phyloP scores from a whole-genome alignment of 2,329 filamentous ascomycete species.

The Drechslerella stenobrocha region DNA sequence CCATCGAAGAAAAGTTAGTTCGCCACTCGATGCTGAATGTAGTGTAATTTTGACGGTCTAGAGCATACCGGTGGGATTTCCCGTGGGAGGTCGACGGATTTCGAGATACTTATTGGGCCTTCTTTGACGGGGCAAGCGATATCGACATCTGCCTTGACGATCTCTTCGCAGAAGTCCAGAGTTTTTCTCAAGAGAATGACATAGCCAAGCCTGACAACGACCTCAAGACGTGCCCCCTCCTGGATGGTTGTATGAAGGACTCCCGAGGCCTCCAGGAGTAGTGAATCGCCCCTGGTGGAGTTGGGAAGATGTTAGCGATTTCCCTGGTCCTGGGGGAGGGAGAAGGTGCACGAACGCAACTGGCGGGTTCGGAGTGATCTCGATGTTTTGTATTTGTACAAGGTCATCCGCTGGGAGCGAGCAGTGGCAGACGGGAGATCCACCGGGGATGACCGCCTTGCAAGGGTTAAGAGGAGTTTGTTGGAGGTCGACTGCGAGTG shows the following conservation, averaged over 20 bases:
- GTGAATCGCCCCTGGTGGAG: constrained; percentile 68
- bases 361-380: constrained; percentile 30
- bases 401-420: constrained; percentile 20
- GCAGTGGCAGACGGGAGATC: constrained; percentile 31
- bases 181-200: constrained; percentile 82
- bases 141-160: constrained; percentile 72
- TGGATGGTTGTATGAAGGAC: constrained; percentile 72
- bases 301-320: constrained; percentile 7
- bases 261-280: constrained; percentile 78
- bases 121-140: constrained; percentile 84
- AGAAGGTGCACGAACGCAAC: constrained; percentile 14
- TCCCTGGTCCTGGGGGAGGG: not conserved
- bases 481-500: constrained; percentile 18
- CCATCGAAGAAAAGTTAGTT: too few relatives aligned
- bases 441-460: constrained; percentile 19
- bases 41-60: too few relatives aligned
- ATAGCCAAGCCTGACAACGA: constrained; percentile 90
- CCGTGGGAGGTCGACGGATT: constrained; percentile 79
- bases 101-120: constrained; percentile 72
- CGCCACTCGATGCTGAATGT: too few relatives aligned
- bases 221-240: constrained; percentile 75
- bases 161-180: constrained; percentile 84
- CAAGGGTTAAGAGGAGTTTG: constrained; percentile 14
- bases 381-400: constrained; percentile 23
- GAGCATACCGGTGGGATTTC: constrained; percentile 87